Evolutionary conservation across 441 rosid genomes (phyloP).

Genomic region (Biscutella auriculata): DNA sequence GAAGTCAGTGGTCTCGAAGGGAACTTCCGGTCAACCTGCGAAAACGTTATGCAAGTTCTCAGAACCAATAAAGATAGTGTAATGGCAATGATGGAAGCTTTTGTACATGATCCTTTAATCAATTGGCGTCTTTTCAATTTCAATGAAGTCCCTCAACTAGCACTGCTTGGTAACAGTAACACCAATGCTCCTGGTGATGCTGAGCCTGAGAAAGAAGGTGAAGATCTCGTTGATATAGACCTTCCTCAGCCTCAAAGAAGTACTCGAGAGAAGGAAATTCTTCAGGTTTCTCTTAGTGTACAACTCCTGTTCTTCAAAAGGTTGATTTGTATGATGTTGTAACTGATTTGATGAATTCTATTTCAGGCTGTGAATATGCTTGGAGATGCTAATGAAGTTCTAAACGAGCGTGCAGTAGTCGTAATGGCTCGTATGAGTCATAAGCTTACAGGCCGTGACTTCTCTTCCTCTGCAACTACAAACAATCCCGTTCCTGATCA

Average conservation of each 20-base stretch:
- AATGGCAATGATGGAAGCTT: constrained; percentile 99
- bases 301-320: no score
- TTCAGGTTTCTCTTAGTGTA: constrained; percentile 59
- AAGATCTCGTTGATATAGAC: constrained; percentile 48
- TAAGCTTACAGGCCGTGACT: constrained; percentile 94
- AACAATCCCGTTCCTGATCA: constrained; percentile 47
- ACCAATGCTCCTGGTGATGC: constrained; percentile 49
- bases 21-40: constrained; percentile 92
- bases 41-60: constrained; percentile 99
- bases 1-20: constrained; percentile 99
- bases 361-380: constrained; percentile 98
- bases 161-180: constrained; percentile 48
- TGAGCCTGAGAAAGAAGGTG: constrained; percentile 43
- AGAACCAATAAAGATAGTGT: constrained; percentile 88
- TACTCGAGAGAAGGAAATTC: constrained; percentile 92
- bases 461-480: constrained; percentile 45
- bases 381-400: constrained; percentile 94
- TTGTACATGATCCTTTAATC: constrained; percentile 98
- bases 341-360: no score
- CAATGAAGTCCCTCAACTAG: constrained; percentile 92
- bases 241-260: constrained; percentile 90
- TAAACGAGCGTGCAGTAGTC: constrained; percentile 86
- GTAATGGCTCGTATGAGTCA: constrained; percentile 96
- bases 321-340: no score
- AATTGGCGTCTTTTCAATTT: constrained; percentile 99